Conservation (phyloP, 352 stramenopile genomes). For the Peronospora farinosa region DNA sequence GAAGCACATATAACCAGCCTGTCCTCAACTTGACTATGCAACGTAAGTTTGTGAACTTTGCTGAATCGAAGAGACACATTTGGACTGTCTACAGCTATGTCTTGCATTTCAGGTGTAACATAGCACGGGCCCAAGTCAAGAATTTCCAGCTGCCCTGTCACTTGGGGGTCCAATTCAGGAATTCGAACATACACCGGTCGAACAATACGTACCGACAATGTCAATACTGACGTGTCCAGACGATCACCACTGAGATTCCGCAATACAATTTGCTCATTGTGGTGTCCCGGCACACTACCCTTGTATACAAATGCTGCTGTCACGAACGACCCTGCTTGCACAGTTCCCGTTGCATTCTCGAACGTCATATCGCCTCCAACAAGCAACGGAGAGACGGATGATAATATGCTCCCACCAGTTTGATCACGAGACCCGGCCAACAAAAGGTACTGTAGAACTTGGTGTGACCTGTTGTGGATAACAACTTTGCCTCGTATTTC, state of each 20-base stretch:
- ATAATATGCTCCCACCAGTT: conserved; percentile 13
- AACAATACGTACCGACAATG: conserved; percentile 56
- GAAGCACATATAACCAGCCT: conserved; percentile 69
- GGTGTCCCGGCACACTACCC: conserved; percentile 54
- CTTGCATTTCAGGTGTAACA: conserved; percentile 80
- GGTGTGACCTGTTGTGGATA: conserved; percentile 60
- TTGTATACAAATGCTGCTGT: conserved; percentile 67
- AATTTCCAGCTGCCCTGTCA: conserved; percentile 66
- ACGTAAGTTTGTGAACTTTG: conserved; percentile 80
- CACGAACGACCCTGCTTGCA: conserved; percentile 44
- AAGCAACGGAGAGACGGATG: conserved; percentile 16
- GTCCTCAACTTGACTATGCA: conserved; percentile 76
- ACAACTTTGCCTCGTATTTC: conserved; percentile 56
- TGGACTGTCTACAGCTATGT: conserved; percentile 64
- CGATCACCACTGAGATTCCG: conserved; percentile 78
- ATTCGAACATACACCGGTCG: conserved; percentile 81
- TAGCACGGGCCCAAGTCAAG: conserved; percentile 78
- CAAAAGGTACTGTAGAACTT: conserved; percentile 68
- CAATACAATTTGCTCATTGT: conserved; percentile 73
- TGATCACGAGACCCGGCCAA: conserved; percentile 47
- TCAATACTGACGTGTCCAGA: conserved; percentile 64
- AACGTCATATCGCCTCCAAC: conserved; percentile 62
- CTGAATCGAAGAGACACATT: conserved; percentile 77
- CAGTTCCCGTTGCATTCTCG: conserved; percentile 61
- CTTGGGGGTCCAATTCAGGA: conserved; percentile 70